Conservation (phyloP, 1,284 basidiomycete genomes). For the Leccinum proximum region DNA sequence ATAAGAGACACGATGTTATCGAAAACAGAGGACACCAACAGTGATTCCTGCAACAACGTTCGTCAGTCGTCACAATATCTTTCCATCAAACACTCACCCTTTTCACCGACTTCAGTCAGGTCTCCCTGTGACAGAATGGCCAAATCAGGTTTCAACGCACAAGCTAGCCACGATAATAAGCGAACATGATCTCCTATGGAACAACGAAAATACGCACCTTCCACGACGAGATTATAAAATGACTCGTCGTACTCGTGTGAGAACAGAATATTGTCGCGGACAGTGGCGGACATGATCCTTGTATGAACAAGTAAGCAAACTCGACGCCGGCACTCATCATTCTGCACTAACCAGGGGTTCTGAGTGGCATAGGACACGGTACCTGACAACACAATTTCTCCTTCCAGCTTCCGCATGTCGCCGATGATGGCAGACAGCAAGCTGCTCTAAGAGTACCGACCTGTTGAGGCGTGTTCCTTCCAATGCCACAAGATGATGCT, state of each 20-base stretch:
- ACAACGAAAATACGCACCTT: conserved; percentile 44
- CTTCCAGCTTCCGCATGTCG: conserved; percentile 82
- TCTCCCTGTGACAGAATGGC: conserved; percentile 72
- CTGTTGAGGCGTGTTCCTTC: neutral
- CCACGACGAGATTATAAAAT: conserved; percentile 73
- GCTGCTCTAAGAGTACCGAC: conserved; percentile 47
- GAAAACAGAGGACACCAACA: conserved; percentile 14
- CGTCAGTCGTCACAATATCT: conserved; percentile 33
- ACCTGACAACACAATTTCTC: conserved; percentile 70
- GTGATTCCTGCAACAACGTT: conserved; percentile 24
- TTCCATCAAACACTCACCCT: conserved; percentile 21
- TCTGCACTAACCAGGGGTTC: conserved; percentile 69
- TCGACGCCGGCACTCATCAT: neutral
- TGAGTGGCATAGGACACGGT: conserved; percentile 89
- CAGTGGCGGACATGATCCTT: conserved; percentile 81
- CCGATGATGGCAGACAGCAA: conserved; percentile 79
- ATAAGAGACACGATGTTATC: neutral
- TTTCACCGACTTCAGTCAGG: conserved; percentile 71
- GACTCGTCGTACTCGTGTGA: conserved; percentile 84
- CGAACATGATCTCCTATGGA: neutral
- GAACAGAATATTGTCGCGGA: conserved; percentile 90
- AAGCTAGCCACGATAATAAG: conserved; percentile 48
- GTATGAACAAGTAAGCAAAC: conserved; percentile 5
- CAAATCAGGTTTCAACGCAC: conserved; percentile 83
- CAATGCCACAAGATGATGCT: conserved; percentile 10